Evolutionary conservation across 768 basidiomycete genomes (phyloP).

Genomic region (Naganishia kalamii): DNA sequence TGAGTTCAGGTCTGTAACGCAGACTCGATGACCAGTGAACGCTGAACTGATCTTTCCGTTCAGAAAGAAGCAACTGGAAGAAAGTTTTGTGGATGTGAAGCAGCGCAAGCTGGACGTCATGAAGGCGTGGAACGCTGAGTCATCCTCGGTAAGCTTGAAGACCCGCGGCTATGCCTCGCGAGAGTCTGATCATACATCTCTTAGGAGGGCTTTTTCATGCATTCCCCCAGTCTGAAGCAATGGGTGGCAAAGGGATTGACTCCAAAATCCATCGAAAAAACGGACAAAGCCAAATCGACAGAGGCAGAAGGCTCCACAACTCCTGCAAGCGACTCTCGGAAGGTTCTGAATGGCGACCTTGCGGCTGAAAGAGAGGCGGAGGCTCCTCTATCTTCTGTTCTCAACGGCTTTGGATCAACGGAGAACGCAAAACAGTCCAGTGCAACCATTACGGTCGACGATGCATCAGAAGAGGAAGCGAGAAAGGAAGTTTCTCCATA

Average conservation of each 20-base stretch:
- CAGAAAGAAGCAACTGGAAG: background rate
- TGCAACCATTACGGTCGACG: too few relatives aligned
- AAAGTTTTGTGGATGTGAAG: background rate
- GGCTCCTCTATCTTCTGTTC: too few relatives aligned
- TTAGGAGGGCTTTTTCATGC: slow-evolving; percentile 22
- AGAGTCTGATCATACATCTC: background rate
- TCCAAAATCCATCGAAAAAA: background rate
- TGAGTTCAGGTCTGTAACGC: slow-evolving; percentile 1
- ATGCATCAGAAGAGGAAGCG: too few relatives aligned
- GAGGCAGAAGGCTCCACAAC: background rate
- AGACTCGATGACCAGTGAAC: background rate
- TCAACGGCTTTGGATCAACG: too few relatives aligned
- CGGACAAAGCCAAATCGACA: background rate
- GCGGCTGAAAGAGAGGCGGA: too few relatives aligned
- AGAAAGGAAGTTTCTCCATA: background rate
- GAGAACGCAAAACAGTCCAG: too few relatives aligned
- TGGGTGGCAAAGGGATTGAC: slow-evolving; percentile 8
- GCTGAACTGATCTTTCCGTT: too few relatives aligned
- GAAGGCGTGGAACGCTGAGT: background rate
- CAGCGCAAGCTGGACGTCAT: slow-evolving; percentile 13
- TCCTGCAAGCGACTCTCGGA: too few relatives aligned
- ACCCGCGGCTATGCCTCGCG: background rate
- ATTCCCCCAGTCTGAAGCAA: background rate
- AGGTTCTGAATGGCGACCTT: too few relatives aligned
- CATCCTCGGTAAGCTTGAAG: background rate